These are phyloP conservation scores for Xylaria bambusicola DNA, from an alignment of 495 filamentous ascomycete species.

Conservation along the genomic window DNA sequence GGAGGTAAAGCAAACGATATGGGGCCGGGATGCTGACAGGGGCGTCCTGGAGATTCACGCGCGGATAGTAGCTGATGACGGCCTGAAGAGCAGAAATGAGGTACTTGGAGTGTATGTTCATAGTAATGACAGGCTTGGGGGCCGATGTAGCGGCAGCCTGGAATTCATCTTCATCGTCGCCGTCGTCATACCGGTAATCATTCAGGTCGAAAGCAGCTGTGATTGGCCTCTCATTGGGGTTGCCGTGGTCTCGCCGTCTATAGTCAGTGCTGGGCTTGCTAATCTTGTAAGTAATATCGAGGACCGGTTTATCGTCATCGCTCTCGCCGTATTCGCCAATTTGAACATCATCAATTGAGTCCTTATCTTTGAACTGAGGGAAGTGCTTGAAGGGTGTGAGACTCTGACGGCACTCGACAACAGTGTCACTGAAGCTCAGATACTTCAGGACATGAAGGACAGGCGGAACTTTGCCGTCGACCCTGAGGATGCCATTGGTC, in stretches of 20 bases:
- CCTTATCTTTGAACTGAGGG: slow-evolving; percentile 1
- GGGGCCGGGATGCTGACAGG: slow-evolving; percentile 26
- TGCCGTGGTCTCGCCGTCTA: neutral
- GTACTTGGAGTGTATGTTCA: slow-evolving; percentile 36
- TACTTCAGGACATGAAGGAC: slow-evolving; percentile 29
- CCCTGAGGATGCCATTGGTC: slow-evolving; percentile 2
- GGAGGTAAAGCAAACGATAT: slow-evolving; percentile 36
- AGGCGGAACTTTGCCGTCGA: slow-evolving; percentile 29
- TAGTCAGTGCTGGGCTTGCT: neutral
- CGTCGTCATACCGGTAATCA: slow-evolving; percentile 1
- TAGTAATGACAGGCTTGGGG: slow-evolving; percentile 22
- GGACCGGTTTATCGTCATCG: slow-evolving; percentile 28
- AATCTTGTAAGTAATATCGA: slow-evolving; percentile 26
- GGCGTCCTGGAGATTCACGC: slow-evolving; percentile 20
- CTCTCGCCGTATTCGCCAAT: slow-evolving; percentile 3
- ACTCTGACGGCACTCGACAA: slow-evolving; percentile 30
- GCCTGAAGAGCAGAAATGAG: slow-evolving; percentile 34
- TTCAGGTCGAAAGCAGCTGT: slow-evolving; percentile 13
- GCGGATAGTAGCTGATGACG: slow-evolving; percentile 35
- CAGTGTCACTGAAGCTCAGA: slow-evolving; percentile 12
- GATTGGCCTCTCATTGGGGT: slow-evolving; percentile 13
- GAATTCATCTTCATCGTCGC: neutral
- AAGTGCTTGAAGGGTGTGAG: slow-evolving; percentile 24
- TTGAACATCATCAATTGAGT: slow-evolving; percentile 3
- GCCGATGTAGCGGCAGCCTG: slow-evolving; percentile 9